Base-by-base conservation (phyloP, 1,139 yeast genomes). In the Saccharomyces uvarum region DNA sequence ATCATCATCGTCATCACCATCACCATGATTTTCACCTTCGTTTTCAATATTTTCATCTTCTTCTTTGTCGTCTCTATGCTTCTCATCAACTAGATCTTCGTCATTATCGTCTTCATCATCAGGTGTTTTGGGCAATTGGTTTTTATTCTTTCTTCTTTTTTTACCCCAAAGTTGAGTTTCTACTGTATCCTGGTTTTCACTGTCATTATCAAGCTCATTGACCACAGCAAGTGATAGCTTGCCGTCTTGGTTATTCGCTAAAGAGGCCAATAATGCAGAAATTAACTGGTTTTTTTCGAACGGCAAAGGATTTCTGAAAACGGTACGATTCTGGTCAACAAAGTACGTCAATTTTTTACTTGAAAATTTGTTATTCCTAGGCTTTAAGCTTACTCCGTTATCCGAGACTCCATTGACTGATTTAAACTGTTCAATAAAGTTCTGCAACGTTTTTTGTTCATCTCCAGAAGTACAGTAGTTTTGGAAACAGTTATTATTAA, bases 401-500 rank as follows among this genome's bases (percentile, higher is more conserved):
- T 24, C 8, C 6, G 42, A 9, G 41, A 26, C 32, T 48, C 41
- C 29, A 16, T 33, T 33, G 28, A 41, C 26, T 11, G 13, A 13
- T 16, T 41, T 21, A 11, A 42, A 50, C 42, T 53, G 42, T 14
- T 50, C 26, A 27, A 44, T 9, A 27, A 42, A 42, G 14, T 33
- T 38, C 38, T 11, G 51, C 13, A 44, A 13, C 26, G 38, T 47
- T 8, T 33, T 24, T 27, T 50, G 53, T 11, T 19, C 26, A 38
- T 38, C 44, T 16, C 11, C 19, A 9, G 44, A 38, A 2, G 52
- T 14, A 51, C 65, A 59, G 32, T 49, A 31, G 5, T 55, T 48
- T 16, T 51, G 26, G 29, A 56, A 56, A 50, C 66, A 62, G 14
- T 48, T 50, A 9, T 54, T 49, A n/a, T 46, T 33, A 28, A 61